Base-by-base conservation (phyloP, 768 basidiomycete genomes). In the Trametes cinnabarina region DNA sequence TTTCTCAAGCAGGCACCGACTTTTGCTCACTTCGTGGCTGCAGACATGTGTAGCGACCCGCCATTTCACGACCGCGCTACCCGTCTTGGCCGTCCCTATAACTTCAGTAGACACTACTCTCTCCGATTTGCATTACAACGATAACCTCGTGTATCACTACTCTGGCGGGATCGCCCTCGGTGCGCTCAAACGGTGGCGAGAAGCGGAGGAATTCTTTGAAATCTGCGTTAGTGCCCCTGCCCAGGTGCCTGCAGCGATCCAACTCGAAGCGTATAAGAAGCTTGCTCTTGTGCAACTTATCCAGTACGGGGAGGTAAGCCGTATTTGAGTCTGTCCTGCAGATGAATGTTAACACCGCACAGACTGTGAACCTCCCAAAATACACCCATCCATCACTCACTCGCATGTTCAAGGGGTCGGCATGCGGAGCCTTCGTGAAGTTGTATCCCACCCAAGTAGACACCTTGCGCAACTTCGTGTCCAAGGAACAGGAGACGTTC, bases 181-280 rank as follows among this genome's bases (percentile, higher is more conserved):
- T 9, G 83, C 83, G 0, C 75, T 90, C 41, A 84, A 85, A 64
- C 76, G 76, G 17, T 94, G 87, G 84, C 64, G 74, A 2, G 79
- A 85, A 9, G 90, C 93, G 0, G 83, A 85, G 56, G 87, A 91
- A 54, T 85, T 82, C 61, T 87, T 94, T 48, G 93, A 96, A 72
- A 87, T 88, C 25, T 88, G 87, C 57, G 85, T 86, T 22, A 82
- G 81, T 32, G 69, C 71, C 10, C 72, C 72, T 17, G 72, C 70
- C 7, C 65, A 66, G 30, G 79, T 81, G 20, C 88, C 83, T 4
- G 87, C 80, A 3, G 83, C 87, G 8, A 75, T 94, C 3, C 93
- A 96, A 69, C 71, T 94, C 65, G 93, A 94, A 67, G 93, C 93
- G 0, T 74, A 88, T 65, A 95, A 95, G 79, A 94, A 94, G 72